Evolutionary conservation across 306 rosid genomes (phyloP).

Genomic region (Glycyrrhiza uralensis): DNA sequence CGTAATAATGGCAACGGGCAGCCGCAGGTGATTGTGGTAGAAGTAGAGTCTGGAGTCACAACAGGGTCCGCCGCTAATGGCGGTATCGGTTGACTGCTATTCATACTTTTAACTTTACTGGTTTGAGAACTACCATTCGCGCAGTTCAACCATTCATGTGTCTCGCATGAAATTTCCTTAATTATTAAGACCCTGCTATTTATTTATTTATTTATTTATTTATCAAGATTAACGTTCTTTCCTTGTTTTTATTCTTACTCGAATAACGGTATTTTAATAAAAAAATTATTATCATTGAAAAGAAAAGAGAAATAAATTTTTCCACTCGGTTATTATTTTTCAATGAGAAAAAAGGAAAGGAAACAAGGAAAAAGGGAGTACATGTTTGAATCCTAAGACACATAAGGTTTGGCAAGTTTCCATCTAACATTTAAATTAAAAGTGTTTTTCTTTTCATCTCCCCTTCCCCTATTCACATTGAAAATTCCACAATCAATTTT

Average conservation of each 20-base stretch:
- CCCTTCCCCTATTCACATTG: not conserved
- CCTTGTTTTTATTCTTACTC: not conserved
- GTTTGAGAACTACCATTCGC: not conserved
- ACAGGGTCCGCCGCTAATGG: conserved; percentile 42
- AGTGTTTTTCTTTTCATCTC: not conserved
- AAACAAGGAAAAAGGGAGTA: not conserved
- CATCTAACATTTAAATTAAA: not conserved
- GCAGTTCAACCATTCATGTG: not conserved
- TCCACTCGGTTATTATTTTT: too few relatives aligned
- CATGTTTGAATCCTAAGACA: not conserved
- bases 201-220: not conserved
- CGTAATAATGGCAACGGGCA: too few relatives aligned
- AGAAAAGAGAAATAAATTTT: too few relatives aligned
- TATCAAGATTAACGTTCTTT: too few relatives aligned
- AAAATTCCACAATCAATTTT: not conserved
- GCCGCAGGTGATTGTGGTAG: not conserved
- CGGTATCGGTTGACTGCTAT: conserved; percentile 26
- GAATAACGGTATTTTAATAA: too few relatives aligned
- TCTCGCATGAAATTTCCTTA: conserved; percentile 7
- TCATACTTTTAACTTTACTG: not conserved
- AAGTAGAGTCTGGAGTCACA: not conserved
- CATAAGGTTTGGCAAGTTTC: not conserved
- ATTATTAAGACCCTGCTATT: too few relatives aligned
- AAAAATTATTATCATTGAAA: too few relatives aligned
- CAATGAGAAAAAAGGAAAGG: not conserved